Base-by-base conservation (phyloP, 371 early-diverging fungal genomes). In the Circinella umbellata region DNA sequence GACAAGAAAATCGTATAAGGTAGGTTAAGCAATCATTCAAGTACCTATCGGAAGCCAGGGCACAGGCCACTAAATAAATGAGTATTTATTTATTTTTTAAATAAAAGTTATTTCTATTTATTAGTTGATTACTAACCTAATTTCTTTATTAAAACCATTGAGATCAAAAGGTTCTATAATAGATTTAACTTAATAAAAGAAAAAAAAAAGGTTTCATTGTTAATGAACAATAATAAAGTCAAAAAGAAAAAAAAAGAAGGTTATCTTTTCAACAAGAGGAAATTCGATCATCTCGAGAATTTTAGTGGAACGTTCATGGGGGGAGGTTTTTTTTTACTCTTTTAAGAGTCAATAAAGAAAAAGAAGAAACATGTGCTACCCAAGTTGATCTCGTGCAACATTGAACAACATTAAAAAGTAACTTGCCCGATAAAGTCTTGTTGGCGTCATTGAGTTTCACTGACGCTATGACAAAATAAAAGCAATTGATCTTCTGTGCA, bases 21-120 rank as follows among this genome's bases (percentile, higher is more conserved):
- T 66, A 71, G 54, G 63, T 70, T 38, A 42, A 51, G 66, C 65
- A 60, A 70, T 62, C 63, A 36, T 42, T 57, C 64, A 61, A 55
- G 72, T 63, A 67, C 72, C 72, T 71, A 71, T 71, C 72, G 72
- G 72, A 71, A 59, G 66, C 63, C 57, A 64, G 68, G 72, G 72
- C 72, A 71, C 72, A 68, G 67, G 72, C 72, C 72, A 71, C 72
- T 64, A 64, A 64, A 60, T 59, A 60, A 60, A 67, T 57, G 57
- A 57, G 57, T 27, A 57, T 6, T 0, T 15, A 51, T 15, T 17
- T 49, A 15, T 49, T n/a, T 39, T 10, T 39, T 42, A 27, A 27
- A 47, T 47, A 47, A 47, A 15, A 47, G n/a, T n/a, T n/a, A n/a
- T n/a, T n/a, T n/a, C n/a, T n/a, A 47, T 0, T 15, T 15, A 47